Conservation (phyloP, 139 green algal species). For the Raphidocelis subcapitata region DNA sequence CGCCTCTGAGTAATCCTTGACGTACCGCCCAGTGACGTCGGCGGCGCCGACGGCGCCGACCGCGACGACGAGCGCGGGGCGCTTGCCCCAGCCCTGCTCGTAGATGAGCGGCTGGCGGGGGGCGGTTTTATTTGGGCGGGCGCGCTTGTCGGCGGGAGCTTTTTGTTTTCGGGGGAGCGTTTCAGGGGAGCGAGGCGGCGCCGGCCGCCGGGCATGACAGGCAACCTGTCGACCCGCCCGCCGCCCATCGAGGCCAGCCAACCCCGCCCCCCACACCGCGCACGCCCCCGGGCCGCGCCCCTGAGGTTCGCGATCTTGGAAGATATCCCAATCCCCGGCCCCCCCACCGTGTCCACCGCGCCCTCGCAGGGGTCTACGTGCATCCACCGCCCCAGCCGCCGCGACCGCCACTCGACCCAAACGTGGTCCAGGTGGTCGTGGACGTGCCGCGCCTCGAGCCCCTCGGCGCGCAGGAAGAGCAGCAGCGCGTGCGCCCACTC, state of each 20-base stretch:
- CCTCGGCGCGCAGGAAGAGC: slow-evolving; percentile 56
- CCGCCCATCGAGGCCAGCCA: too few relatives aligned
- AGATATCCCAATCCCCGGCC: too few relatives aligned
- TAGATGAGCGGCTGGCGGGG: slow-evolving; percentile 63
- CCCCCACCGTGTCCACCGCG: slow-evolving; percentile 43
- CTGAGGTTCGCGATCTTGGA: too few relatives aligned
- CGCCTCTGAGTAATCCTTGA: background rate
- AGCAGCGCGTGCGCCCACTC: slow-evolving; percentile 72
- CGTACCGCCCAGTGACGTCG: slow-evolving; percentile 61
- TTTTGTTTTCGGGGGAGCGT: too few relatives aligned
- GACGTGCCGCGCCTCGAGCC: slow-evolving; percentile 61
- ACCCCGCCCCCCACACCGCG: too few relatives aligned
- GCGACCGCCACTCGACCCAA: slow-evolving; percentile 52
- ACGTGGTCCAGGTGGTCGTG: slow-evolving; percentile 75
- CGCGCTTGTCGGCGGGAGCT: too few relatives aligned
- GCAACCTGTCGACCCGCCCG: too few relatives aligned
- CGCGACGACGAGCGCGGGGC: slow-evolving; percentile 70
- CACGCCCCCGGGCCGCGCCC: too few relatives aligned
- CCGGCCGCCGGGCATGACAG: too few relatives aligned
- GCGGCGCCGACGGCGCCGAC: slow-evolving; percentile 42
- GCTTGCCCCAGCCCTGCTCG: slow-evolving; percentile 83
- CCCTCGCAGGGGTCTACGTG: slow-evolving; percentile 76
- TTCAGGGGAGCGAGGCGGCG: too few relatives aligned
- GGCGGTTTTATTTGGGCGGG: too few relatives aligned
- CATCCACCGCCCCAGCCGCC: slow-evolving; percentile 49